phyloP scores from a whole-genome alignment of 257 asterid species.

The Perilla frutescens region DNA sequence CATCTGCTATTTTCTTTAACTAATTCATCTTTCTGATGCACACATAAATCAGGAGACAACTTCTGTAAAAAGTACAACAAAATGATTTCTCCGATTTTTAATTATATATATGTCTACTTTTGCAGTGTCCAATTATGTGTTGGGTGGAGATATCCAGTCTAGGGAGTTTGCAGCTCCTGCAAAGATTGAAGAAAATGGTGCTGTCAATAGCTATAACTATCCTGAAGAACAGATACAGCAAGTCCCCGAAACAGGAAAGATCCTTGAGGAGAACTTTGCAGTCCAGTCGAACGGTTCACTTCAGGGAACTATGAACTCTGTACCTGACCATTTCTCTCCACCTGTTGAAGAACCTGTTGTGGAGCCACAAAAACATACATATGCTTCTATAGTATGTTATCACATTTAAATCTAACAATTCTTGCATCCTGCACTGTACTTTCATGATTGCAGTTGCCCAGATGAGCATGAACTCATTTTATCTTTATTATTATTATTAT shows the following conservation, averaged over 20 bases:
- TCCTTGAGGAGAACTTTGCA: constrained; percentile 63
- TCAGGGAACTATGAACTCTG: constrained; percentile 62
- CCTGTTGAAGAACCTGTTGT: constrained; percentile 67
- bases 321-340: constrained; percentile 62
- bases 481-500: constrained; percentile 18
- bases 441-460: constrained; percentile 12
- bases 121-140: constrained; percentile 69
- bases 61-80: background rate
- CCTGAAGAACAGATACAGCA: constrained; percentile 65
- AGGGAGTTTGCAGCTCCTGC: constrained; percentile 58
- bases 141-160: constrained; percentile 69
- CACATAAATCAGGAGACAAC: background rate
- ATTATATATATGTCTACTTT: constrained; percentile 13
- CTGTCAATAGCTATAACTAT: constrained; percentile 56
- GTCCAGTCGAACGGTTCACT: constrained; percentile 75
- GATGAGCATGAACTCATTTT: constrained; percentile 28
- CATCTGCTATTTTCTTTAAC: constrained; percentile 7
- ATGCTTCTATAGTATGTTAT: constrained; percentile 92
- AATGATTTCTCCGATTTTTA: constrained; percentile 1
- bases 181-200: constrained; percentile 58
- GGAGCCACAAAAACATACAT: constrained; percentile 91
- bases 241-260: constrained; percentile 61
- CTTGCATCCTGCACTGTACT: constrained; percentile 2
- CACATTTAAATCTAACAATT: constrained; percentile 26
- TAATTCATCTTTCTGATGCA: constrained; percentile 12